Base-by-base conservation (phyloP, 1,284 basidiomycete genomes). In the Papiliotrema nemorosa region DNA sequence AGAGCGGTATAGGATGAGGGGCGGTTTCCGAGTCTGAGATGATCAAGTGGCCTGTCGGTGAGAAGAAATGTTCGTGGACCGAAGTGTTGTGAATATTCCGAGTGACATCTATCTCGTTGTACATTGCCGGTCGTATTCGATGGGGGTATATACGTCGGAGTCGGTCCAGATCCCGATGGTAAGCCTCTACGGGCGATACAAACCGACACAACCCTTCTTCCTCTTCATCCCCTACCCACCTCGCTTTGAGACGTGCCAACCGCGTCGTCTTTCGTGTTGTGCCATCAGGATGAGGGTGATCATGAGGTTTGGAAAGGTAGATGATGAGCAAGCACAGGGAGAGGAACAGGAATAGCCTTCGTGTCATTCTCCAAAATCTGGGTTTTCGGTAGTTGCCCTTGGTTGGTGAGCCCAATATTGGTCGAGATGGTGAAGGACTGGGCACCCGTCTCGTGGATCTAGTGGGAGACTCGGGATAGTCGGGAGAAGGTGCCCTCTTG, bases 1-100 rank as follows among this genome's bases (percentile, higher is more conserved):
- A 80, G 43, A 75, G 74, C 0, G 86, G 81, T 56, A 92, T 90
- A 2, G 90, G 89, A 69, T 93, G 90, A 13, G 81, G 55, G 4
- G 66, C 50, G 7, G 59, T 53, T 9, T 55, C 43, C 36, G 61
- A 54, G 26, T 50, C n/a, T 4, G 68, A 63, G 34, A 72, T 47
- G 22, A 72, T 47, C 10, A 74, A 53, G 50, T 74, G 73, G 10
- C 73, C 73, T 0, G 70, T 70, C 3, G 64, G 51, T 2, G 69
- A 69, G 56, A 63, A 73, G 13, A 49, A 50, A 52, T 69, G 64
- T 38, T 63, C 29, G 35, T 53, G 47, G n/a, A 27, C 24, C 31
- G 22, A 45, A 22, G 40, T 24, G 45, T 24, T 31, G 21, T 27
- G 25, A 2, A 37, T 33, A 16, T 16, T 20, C 7, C 18, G 20